phyloP scores from a whole-genome alignment of 225 moss, liverwort and hornwort species.

The Bryum argenteum region DNA sequence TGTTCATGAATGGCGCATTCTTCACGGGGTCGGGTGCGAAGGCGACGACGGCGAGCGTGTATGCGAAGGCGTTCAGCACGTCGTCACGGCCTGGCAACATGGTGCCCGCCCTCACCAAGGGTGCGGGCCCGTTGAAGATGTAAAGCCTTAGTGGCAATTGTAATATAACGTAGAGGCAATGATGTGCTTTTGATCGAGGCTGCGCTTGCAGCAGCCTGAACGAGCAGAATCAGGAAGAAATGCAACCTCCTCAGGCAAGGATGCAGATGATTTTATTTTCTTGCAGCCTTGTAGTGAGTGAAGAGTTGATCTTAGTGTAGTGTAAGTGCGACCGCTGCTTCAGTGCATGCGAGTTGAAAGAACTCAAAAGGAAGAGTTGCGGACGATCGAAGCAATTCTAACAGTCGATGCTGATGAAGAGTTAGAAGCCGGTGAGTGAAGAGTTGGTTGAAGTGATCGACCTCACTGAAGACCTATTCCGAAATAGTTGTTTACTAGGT shows the following conservation, averaged over 20 bases:
- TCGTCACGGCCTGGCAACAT: slow-evolving; percentile 26
- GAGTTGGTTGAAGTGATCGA: slow-evolving; percentile 30
- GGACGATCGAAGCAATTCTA: no score
- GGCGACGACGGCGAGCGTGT: slow-evolving; percentile 27
- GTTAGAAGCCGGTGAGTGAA: slow-evolving; percentile 19
- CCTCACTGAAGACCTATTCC: slow-evolving; percentile 23
- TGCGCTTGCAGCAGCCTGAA: no score
- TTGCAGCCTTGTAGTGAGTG: slow-evolving; percentile 13
- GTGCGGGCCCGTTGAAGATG: slow-evolving; percentile 26
- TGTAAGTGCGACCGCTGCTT: slow-evolving; percentile 5
- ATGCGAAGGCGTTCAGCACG: slow-evolving; percentile 40
- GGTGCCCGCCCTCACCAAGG: slow-evolving; percentile 38
- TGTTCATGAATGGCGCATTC: slow-evolving; percentile 27
- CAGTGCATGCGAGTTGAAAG: slow-evolving; percentile 14
- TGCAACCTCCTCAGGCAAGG: slow-evolving; percentile 30
- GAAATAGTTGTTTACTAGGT: no score
- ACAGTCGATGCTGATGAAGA: slow-evolving; percentile 21
- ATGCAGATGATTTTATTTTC: no score
- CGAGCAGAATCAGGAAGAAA: no score
- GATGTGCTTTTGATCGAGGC: no score
- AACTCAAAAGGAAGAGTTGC: not conserved
- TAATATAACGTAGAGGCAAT: not conserved
- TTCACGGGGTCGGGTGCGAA: slow-evolving; percentile 31
- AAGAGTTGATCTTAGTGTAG: slow-evolving; percentile 26
- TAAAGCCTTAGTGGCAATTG: not conserved